Conservation (phyloP, 2,329 filamentous ascomycete genomes). For the Scleromitrula shiraiana region DNA sequence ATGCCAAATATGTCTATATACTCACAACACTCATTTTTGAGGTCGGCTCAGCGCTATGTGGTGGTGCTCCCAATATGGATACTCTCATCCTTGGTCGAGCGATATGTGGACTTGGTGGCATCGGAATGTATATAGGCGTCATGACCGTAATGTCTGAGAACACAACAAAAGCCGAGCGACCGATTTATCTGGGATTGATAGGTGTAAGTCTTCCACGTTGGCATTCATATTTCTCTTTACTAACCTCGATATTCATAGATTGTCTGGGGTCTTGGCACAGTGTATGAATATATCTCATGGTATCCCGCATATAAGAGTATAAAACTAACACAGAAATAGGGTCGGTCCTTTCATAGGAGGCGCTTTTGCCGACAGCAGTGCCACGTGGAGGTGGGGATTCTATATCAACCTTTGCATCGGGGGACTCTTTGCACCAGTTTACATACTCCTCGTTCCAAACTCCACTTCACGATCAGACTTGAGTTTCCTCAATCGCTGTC, state of each 20-base stretch:
- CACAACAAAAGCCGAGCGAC: slow-evolving; percentile 28
- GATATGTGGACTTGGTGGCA: slow-evolving; percentile 30
- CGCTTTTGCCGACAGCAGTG: slow-evolving; percentile 35
- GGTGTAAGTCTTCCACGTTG: neutral
- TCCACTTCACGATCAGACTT: slow-evolving; percentile 28
- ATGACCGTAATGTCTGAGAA: slow-evolving; percentile 31
- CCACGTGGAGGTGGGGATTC: slow-evolving; percentile 40
- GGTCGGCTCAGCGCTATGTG: slow-evolving; percentile 25
- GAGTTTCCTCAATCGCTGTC: slow-evolving; percentile 14
- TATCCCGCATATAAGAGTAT: neutral
- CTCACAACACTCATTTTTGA: slow-evolving; percentile 14
- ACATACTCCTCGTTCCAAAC: slow-evolving; percentile 37
- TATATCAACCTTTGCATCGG: slow-evolving; percentile 50
- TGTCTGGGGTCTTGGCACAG: neutral
- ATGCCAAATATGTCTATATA: slow-evolving; percentile 20
- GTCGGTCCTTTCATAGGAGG: slow-evolving; percentile 17
- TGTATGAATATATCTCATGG: neutral
- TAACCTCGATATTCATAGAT: neutral
- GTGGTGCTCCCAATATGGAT: slow-evolving; percentile 27
- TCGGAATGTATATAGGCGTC: slow-evolving; percentile 34
- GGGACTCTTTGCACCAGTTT: slow-evolving; percentile 31
- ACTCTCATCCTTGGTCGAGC: slow-evolving; percentile 39
- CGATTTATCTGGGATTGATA: slow-evolving; percentile 1
- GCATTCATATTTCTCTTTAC: neutral
- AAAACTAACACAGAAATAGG: neutral